Evolutionary conservation across 2,329 filamentous ascomycete genomes (phyloP).

Genomic region (Cytospora piceae): DNA sequence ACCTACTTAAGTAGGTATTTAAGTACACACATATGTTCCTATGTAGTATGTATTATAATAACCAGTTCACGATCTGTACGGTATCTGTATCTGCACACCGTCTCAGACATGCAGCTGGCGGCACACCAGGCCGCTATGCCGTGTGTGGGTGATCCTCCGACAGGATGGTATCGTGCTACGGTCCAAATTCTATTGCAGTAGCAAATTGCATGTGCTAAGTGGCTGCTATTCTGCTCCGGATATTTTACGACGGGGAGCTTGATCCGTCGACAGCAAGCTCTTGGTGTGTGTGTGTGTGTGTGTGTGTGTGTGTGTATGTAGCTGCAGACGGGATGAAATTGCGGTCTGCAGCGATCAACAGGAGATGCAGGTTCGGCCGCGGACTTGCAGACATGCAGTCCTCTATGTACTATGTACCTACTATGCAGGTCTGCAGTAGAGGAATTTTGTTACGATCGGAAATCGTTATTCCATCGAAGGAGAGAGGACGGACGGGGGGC

Average conservation of each 20-base stretch:
- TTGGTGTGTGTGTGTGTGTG: background rate
- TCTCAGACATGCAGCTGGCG: slow-evolving; percentile 5
- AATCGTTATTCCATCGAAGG: background rate
- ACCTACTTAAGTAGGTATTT: fast-evolving
- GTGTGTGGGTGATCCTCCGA: background rate
- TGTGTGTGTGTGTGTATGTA: background rate
- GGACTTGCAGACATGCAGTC: background rate
- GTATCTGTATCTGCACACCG: background rate
- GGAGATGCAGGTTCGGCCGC: background rate
- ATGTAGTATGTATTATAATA: too few species aligned
- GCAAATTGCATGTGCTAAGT: background rate
- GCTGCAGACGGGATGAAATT: background rate
- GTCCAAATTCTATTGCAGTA: background rate
- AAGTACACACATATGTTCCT: background rate
- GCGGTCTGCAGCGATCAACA: slow-evolving; percentile 1
- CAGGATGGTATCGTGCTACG: background rate
- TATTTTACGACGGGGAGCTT: background rate
- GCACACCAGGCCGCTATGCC: slow-evolving; percentile 15
- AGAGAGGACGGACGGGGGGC: background rate
- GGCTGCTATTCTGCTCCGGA: background rate
- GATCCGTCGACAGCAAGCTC: background rate
- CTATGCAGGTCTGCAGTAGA: background rate
- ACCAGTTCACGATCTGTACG: background rate
- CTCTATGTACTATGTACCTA: too few species aligned
- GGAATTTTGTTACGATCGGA: background rate